phyloP scores from a whole-genome alignment of 495 filamentous ascomycete genomes.

The Patellaria atrata region DNA sequence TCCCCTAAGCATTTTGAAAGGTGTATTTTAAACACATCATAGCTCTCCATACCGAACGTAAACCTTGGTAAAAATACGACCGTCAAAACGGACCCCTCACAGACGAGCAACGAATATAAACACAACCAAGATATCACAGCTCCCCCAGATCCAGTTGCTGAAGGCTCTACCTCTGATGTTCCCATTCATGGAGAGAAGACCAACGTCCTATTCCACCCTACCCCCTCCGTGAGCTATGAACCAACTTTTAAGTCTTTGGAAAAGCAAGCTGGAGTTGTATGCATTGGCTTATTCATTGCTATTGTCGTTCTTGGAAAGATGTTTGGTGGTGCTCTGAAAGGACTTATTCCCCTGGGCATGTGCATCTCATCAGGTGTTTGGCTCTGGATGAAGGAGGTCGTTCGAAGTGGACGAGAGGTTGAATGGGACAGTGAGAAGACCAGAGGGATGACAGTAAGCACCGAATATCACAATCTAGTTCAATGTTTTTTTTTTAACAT shows the following conservation, averaged over 20 bases:
- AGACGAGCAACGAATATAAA: conserved; percentile 60
- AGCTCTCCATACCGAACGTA: conserved; percentile 82
- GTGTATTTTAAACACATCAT: neutral
- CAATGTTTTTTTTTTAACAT: neutral
- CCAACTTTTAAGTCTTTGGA: conserved; percentile 72
- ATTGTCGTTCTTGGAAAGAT: conserved; percentile 66
- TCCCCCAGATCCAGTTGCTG: conserved; percentile 70
- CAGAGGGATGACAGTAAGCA: conserved; percentile 62
- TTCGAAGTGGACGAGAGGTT: conserved; percentile 62
- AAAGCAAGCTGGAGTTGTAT: conserved; percentile 50
- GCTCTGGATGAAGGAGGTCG: conserved; percentile 78
- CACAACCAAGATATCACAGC: conserved; percentile 78
- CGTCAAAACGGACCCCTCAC: conserved; percentile 46
- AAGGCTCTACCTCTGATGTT: conserved; percentile 74
- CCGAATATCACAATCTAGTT: neutral
- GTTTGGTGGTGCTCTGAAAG: conserved; percentile 63
- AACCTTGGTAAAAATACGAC: conserved; percentile 61
- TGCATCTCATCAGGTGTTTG: conserved; percentile 63
- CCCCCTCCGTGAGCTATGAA: conserved; percentile 70
- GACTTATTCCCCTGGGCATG: conserved; percentile 53
- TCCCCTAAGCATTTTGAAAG: conserved; percentile 2
- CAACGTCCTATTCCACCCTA: conserved; percentile 90
- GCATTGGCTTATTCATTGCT: conserved; percentile 49
- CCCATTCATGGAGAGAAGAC: conserved; percentile 94
- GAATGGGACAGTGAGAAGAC: conserved; percentile 84